phyloP scores from a whole-genome alignment of 2,329 filamentous ascomycete genomes.

The Pezicula carpinea region DNA sequence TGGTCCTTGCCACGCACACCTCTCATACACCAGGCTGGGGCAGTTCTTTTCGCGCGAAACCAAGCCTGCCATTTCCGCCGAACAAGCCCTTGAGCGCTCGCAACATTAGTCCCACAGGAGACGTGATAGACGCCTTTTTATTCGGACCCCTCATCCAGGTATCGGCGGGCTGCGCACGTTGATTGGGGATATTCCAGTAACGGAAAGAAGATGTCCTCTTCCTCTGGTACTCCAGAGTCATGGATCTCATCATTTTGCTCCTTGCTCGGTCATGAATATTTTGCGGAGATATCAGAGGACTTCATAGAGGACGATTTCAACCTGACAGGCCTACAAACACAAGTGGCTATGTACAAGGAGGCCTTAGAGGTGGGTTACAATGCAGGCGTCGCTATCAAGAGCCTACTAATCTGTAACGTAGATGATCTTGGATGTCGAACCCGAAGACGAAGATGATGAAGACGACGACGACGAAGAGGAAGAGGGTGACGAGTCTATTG shows the following conservation, averaged over 20 bases:
- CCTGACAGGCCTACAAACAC: conserved; percentile 86
- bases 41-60: no score
- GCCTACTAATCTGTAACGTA: conserved; percentile 27
- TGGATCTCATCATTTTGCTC: conserved; percentile 99
- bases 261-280: conserved; percentile 94
- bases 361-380: conserved; percentile 66
- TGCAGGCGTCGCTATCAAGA: neutral
- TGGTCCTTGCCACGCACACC: no score
- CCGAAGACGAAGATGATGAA: conserved; percentile 87
- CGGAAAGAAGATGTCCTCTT: conserved; percentile 25
- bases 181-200: neutral
- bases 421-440: conserved; percentile 98
- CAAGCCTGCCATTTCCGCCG: no score
- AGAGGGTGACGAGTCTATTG: conserved; percentile 63
- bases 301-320: conserved; percentile 99
- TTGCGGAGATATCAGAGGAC: conserved; percentile 96
- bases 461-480: conserved; percentile 66
- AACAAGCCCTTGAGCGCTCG: no score
- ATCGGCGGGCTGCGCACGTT: no score
- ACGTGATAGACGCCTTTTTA: no score
- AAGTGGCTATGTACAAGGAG: conserved; percentile 99
- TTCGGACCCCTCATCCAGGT: no score
- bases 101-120: no score
- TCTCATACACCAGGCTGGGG: no score
- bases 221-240: conserved; percentile 56